Percentiles rank a stretch among this genome's conserved stretches.
These are phyloP conservation scores for Paramecium primaurelia DNA, from an alignment of 73 alveolate genomes.

Conservation along the genomic window DNA sequence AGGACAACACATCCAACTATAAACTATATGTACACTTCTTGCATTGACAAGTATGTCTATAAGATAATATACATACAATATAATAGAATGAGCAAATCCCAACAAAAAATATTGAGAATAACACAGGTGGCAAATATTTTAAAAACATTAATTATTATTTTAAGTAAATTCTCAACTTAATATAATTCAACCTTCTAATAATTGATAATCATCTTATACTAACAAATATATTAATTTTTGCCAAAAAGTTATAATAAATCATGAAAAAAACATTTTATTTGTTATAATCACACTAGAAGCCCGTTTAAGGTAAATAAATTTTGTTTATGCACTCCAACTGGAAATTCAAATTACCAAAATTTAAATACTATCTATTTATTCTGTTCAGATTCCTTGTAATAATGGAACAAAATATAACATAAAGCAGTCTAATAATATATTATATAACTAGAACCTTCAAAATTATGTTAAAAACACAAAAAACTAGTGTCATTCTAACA, in stretches of 20 bases:
- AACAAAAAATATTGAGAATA: not conserved
- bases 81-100: not conserved
- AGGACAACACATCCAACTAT: not conserved
- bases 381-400: not conserved
- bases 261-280: not conserved
- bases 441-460: not conserved
- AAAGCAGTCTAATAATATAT: not conserved
- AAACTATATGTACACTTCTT: not conserved
- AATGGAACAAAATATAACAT: slow-evolving; percentile 21
- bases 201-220: not conserved
- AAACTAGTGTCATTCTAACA: slow-evolving; percentile 8
- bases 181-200: not conserved
- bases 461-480: slow-evolving; percentile 30
- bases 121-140: not conserved
- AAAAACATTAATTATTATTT: not conserved
- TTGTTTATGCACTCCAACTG: not conserved
- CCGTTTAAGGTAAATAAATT: not conserved
- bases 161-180: not conserved
- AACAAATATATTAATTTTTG: not conserved
- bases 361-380: not conserved
- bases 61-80: not conserved
- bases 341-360: not conserved
- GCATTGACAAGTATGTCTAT: not conserved
- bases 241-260: not conserved
- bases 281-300: not conserved